Conservation (phyloP, 73 alveolate genomes). For the Paramecium tetraurelia region DNA sequence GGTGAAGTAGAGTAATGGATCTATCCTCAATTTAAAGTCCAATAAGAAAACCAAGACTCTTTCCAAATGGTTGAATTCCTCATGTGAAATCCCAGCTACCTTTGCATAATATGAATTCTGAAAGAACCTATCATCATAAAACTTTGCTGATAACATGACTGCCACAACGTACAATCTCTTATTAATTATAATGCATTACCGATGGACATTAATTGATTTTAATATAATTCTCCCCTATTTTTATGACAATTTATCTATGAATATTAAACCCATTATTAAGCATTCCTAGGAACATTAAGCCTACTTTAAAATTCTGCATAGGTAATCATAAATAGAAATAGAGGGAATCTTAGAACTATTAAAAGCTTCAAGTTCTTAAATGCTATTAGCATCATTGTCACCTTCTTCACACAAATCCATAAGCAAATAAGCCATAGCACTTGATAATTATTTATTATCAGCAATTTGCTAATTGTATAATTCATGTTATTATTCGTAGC, state of each 20-base stretch:
- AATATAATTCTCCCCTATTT: constrained; percentile 42
- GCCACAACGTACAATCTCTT: constrained; percentile 8
- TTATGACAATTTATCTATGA: constrained; percentile 64
- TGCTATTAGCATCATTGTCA: neutral
- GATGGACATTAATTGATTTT: constrained; percentile 37
- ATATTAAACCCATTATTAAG: constrained; percentile 60
- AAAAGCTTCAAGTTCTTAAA: neutral
- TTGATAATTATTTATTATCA: neutral
- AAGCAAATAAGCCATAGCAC: neutral
- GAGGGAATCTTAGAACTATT: constrained; percentile 55
- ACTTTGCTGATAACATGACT: constrained; percentile 70
- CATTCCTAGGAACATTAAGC: constrained; percentile 64
- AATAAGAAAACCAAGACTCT: constrained; percentile 63
- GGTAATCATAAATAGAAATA: constrained; percentile 59
- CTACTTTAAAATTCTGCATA: constrained; percentile 56
- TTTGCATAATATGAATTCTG: constrained; percentile 68
- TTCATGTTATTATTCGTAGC: neutral
- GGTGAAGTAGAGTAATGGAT: neutral
- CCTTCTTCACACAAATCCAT: constrained; percentile 20
- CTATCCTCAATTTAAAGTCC: constrained; percentile 68
- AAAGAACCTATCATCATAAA: constrained; percentile 69
- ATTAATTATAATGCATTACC: constrained; percentile 54
- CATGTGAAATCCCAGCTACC: constrained; percentile 74
- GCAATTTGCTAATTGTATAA: neutral
- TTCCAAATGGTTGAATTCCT: constrained; percentile 74